Conservation (phyloP, 164 flowering plant species). For the Cinnamomum micranthum region DNA sequence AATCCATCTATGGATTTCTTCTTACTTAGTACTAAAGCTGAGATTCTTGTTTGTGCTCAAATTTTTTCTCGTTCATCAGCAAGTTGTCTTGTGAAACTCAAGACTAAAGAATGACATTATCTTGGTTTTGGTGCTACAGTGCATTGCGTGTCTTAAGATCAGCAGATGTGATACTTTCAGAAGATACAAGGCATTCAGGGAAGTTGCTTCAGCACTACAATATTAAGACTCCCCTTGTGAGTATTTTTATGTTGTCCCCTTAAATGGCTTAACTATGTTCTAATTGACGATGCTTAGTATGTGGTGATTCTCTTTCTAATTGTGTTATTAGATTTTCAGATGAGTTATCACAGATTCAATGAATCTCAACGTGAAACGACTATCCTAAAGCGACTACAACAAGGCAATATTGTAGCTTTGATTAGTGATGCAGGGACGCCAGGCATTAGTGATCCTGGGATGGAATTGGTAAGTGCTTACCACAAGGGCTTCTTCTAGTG, state of each 20-base stretch:
- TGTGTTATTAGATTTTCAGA: slow-evolving; percentile 47
- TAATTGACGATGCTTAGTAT: not conserved
- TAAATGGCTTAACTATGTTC: not conserved
- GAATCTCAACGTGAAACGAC: slow-evolving; percentile 78
- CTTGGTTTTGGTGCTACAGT: slow-evolving; percentile 33
- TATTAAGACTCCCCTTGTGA: slow-evolving; percentile 84
- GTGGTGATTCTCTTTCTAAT: slow-evolving; percentile 15
- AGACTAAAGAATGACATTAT: not conserved
- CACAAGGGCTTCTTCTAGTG: not conserved
- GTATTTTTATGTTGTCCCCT: slow-evolving; percentile 7
- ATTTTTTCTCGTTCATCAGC: not conserved
- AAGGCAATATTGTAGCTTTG: slow-evolving; percentile 79
- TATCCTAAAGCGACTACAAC: slow-evolving; percentile 59
- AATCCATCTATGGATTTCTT: not conserved
- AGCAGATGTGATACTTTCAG: slow-evolving; percentile 85
- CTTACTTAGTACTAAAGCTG: not conserved
- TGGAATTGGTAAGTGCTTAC: slow-evolving; percentile 54
- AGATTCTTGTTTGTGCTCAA: not conserved
- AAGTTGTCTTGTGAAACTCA: not conserved
- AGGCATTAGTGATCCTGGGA: slow-evolving; percentile 96
- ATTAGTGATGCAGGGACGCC: slow-evolving; percentile 99
- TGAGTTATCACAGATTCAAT: slow-evolving; percentile 96
- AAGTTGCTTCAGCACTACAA: slow-evolving; percentile 85
- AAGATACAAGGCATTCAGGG: slow-evolving; percentile 95
- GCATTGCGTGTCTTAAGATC: slow-evolving; percentile 85